Conservation (phyloP, 148 eudicot genomes). For the Fagopyrum esculentum region DNA sequence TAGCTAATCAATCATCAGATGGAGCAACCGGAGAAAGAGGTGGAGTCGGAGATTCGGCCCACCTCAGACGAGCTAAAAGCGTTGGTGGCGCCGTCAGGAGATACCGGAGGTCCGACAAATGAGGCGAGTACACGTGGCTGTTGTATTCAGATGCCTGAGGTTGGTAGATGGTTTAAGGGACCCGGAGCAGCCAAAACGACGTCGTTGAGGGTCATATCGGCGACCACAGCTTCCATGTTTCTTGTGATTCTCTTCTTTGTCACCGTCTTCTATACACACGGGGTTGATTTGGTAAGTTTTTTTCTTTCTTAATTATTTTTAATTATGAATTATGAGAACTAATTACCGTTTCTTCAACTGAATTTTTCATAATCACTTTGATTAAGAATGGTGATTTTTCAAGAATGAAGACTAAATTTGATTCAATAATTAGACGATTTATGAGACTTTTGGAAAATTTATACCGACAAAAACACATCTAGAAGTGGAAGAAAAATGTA, state of each 20-base stretch:
- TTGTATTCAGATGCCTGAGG: not conserved
- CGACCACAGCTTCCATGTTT: constrained; percentile 1
- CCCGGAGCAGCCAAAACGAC: not conserved
- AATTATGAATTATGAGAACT: not conserved
- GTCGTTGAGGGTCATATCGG: not conserved
- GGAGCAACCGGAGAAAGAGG: not conserved
- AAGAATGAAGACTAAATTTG: too few species aligned
- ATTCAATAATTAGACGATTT: not conserved
- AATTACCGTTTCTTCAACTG: not conserved
- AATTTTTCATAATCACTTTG: not conserved
- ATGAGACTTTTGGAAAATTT: not conserved
- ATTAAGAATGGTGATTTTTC: too few species aligned
- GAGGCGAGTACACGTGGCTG: not conserved
- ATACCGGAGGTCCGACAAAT: not conserved
- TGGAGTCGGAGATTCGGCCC: not conserved
- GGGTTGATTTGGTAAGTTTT: constrained; percentile 5
- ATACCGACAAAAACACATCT: too few species aligned
- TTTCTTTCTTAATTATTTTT: not conserved
- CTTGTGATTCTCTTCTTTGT: not conserved
- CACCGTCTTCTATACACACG: not conserved
- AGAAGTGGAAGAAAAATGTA: not conserved
- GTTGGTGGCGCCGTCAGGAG: constrained; percentile 7
- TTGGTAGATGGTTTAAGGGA: not conserved
- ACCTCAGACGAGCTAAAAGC: not conserved
- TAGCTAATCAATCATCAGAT: not conserved